phyloP scores from a whole-genome alignment of 2,329 filamentous ascomycete species.

The Alternaria viburni region DNA sequence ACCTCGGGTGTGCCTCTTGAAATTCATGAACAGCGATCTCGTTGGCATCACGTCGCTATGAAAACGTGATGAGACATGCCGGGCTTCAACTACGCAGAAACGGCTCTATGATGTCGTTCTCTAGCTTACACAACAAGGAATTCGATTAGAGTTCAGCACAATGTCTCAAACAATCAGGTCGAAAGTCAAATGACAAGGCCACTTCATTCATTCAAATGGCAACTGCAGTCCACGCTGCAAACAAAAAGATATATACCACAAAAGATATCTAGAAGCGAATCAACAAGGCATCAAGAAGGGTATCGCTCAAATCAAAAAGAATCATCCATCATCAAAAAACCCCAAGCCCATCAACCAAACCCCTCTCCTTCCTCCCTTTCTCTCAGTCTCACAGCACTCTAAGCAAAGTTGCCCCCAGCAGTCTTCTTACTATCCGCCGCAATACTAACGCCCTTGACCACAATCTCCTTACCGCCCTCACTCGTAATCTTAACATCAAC shows the following conservation, averaged over 20 bases:
- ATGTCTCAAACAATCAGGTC: background rate
- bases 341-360: background rate
- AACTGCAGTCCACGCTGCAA: background rate
- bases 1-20: no score
- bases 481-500: conserved; percentile 65
- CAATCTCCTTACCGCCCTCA: conserved; percentile 57
- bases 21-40: background rate
- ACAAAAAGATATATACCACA: background rate
- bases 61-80: background rate
- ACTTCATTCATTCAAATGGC: background rate
- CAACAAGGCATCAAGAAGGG: background rate
- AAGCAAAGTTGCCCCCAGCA: conserved; percentile 42
- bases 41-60: background rate
- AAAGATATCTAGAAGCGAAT: background rate
- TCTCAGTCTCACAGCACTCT: background rate
- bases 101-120: background rate
- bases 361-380: no score
- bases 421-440: conserved; percentile 36
- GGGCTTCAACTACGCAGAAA: rapidly evolving
- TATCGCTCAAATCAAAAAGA: background rate
- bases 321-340: conserved; percentile 1
- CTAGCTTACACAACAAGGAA: background rate
- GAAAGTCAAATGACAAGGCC: background rate
- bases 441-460: conserved; percentile 60
- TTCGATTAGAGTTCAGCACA: background rate